Evolutionary conservation across 371 early-diverging fungal species (phyloP), one percentile per base, ranked within the genome.

Genomic region (Saksenaea vasiformis): DNA sequence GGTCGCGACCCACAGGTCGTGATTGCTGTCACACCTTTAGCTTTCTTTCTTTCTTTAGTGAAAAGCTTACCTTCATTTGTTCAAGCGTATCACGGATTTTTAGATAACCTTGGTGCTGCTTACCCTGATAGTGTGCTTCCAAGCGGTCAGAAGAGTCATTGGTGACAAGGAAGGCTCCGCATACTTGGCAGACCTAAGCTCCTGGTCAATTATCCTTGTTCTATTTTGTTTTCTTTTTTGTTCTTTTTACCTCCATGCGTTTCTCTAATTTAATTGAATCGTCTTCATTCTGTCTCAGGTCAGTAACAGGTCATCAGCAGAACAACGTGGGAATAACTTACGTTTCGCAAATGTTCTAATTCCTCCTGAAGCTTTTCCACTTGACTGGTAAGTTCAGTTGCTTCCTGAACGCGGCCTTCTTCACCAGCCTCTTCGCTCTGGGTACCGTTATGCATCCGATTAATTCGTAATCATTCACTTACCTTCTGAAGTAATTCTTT

Each of bases 161-260:
- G 56, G 91, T 90, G 55, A 93, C 94, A 63, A 95, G 79, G 64
- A 94, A 89, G 14, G 94, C 94, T 39, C 94, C 95, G 76, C 95
- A 95, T 24, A 95, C 91, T 65, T 90, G 88, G 74, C 95, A 95
- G 44, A 95, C 93, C 66, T 91, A 56, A 13, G 47, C 41, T 15
- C 2, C 8, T 24, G 4, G 31, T 14, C 58, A 57, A 5, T 56
- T 56, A 24, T 13, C 37, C 9, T 14, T 13, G 19, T 19, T 56
- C 10, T 14, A 34, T 17, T 36, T 51, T 51, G 8, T 51, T 15
- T 10, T 51, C 24, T 39, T 69, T 17, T 36, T 51, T 51, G 8
- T 51, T 15, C 1, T 51, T n/a, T 39, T 69, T 69, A 72, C 74
- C 73, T 80, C 90, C 86, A 93, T 89, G 36, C 84, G 80, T 72